Evolutionary conservation across 1,284 basidiomycete genomes (phyloP).

Genomic region (Meripilus lineatus): DNA sequence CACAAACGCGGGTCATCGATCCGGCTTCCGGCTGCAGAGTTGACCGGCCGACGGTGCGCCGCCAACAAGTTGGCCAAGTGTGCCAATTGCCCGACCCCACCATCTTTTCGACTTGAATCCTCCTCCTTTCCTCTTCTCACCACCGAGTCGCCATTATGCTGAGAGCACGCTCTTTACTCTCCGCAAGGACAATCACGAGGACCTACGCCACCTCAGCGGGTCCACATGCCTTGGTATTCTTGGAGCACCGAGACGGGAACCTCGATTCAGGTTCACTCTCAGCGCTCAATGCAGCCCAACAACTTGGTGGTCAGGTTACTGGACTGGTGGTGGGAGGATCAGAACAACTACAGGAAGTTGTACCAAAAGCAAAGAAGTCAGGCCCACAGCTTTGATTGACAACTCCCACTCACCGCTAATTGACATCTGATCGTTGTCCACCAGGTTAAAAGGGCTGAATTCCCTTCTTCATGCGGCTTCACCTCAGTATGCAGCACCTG

Average conservation of each 20-base stretch:
- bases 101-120: too few relatives aligned
- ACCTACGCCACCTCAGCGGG: slow-evolving; percentile 51
- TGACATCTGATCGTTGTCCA: slow-evolving; percentile 1
- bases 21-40: too few relatives aligned
- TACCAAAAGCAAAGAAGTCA: slow-evolving; percentile 81
- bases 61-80: too few relatives aligned
- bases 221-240: slow-evolving; percentile 76
- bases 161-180: slow-evolving; percentile 24
- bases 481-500: slow-evolving; percentile 42
- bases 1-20: too few relatives aligned
- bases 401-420: background rate
- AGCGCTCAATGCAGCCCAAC: slow-evolving; percentile 84
- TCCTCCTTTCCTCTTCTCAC: too few relatives aligned
- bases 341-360: slow-evolving; percentile 62
- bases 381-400: slow-evolving; percentile 16
- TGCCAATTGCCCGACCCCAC: too few relatives aligned
- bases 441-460: slow-evolving; percentile 43
- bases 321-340: slow-evolving; percentile 82
- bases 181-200: slow-evolving; percentile 31
- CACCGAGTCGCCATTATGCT: slow-evolving; percentile 28
- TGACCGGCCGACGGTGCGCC: too few relatives aligned
- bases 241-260: slow-evolving; percentile 83
- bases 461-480: slow-evolving; percentile 39
- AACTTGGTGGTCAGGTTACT: slow-evolving; percentile 83
- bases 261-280: slow-evolving; percentile 86